These are phyloP conservation scores for Aspergillus calidoustus DNA, from an alignment of 2,329 filamentous ascomycete genomes.

Conservation along the genomic window DNA sequence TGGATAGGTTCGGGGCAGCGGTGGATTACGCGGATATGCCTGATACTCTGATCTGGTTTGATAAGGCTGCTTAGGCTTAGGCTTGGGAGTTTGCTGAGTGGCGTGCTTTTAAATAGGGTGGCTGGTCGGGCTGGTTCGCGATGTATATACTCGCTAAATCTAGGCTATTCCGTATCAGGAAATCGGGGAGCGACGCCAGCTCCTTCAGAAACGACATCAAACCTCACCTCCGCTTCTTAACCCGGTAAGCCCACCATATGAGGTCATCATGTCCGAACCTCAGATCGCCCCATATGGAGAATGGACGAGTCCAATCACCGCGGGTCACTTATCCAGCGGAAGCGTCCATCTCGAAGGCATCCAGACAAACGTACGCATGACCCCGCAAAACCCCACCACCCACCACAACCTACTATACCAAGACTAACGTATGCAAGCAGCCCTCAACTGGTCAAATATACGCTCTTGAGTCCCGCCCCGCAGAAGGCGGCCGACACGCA, in stretches of 20 bases:
- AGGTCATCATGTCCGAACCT: not conserved
- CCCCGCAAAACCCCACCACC: not conserved
- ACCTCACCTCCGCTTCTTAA: not conserved
- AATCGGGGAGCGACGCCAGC: not conserved
- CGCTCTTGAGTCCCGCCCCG: slow-evolving; percentile 42
- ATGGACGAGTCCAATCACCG: slow-evolving; percentile 46
- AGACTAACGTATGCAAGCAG: slow-evolving; percentile 19
- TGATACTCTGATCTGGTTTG: not conserved
- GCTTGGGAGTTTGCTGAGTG: not conserved
- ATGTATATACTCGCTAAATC: not conserved
- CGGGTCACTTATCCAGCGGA: slow-evolving; percentile 39
- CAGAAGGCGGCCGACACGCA: slow-evolving; percentile 46
- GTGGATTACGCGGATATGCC: not conserved
- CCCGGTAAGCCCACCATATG: not conserved
- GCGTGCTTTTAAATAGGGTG: not conserved
- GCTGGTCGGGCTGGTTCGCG: not conserved
- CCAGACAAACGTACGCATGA: slow-evolving; percentile 30
- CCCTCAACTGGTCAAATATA: slow-evolving; percentile 37
- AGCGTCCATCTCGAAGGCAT: slow-evolving; percentile 40
- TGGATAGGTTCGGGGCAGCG: slow-evolving; percentile 12
- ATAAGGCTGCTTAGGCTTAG: not conserved
- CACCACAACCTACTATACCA: slow-evolving; percentile 9
- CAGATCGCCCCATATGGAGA: slow-evolving; percentile 39
- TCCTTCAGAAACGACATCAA: not conserved
- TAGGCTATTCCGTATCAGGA: not conserved